Conservation (phyloP, 2,329 filamentous ascomycete species). For the Triangularia verruculosa region DNA sequence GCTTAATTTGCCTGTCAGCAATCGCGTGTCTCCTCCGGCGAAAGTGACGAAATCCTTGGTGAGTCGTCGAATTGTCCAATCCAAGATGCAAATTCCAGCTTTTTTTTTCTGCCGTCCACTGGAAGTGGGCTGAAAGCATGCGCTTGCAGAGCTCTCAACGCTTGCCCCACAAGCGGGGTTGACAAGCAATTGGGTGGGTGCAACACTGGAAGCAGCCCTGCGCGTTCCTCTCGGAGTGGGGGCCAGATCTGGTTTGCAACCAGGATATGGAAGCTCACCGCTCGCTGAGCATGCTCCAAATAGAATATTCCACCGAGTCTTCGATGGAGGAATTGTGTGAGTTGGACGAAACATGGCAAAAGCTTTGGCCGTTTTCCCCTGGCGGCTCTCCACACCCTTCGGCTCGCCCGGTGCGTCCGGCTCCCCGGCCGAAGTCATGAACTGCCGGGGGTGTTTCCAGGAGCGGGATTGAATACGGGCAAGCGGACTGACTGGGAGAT, state of each 20-base stretch:
- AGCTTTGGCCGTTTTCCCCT: neutral
- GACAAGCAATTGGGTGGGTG: neutral
- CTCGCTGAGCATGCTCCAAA: neutral
- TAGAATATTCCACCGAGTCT: neutral
- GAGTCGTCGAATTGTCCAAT: conserved; percentile 5
- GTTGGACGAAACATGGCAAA: neutral
- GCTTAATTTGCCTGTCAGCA: neutral
- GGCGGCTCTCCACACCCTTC: neutral
- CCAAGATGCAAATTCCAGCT: neutral
- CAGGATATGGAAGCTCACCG: neutral
- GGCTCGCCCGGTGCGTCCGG: neutral
- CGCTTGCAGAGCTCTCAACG: conserved; percentile 1
- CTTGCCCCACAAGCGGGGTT: conserved; percentile 24
- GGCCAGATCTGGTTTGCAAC: neutral
- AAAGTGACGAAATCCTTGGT: neutral
- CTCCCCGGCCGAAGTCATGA: neutral
- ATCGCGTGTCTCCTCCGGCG: neutral
- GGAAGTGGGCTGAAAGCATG: neutral
- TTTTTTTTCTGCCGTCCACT: conserved; percentile 1
- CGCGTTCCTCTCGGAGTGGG: neutral
- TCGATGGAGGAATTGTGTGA: neutral
- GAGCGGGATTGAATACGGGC: conserved; percentile 1
- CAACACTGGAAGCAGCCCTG: neutral
- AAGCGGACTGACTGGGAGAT: neutral
- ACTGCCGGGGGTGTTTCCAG: neutral